Percentiles rank a stretch among this genome's conserved stretches.
These are phyloP conservation scores for Pichia paraexigua DNA, from an alignment of 805 yeast genomes.

Conservation along the genomic window DNA sequence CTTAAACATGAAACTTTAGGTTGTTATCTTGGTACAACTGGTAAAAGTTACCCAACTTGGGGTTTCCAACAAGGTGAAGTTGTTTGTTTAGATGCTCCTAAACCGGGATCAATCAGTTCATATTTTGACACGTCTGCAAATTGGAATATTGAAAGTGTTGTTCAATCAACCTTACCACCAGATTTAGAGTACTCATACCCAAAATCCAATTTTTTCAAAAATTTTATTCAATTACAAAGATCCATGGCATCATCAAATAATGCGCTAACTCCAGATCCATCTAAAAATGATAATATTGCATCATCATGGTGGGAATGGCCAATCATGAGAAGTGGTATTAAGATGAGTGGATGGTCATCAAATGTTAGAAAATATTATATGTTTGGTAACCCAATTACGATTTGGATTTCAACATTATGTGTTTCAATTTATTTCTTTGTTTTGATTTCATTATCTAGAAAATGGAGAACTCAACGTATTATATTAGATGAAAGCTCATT, in stretches of 20 bases:
- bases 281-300: slow-evolving; percentile 63
- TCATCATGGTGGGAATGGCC: slow-evolving; percentile 87
- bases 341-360: slow-evolving; percentile 70
- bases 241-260: slow-evolving; percentile 83
- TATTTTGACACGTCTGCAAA: slow-evolving; percentile 51
- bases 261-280: slow-evolving; percentile 70
- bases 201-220: slow-evolving; percentile 50
- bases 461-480: slow-evolving; percentile 48
- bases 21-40: slow-evolving; percentile 83
- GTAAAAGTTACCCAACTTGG: slow-evolving; percentile 83
- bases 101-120: slow-evolving; percentile 24
- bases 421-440: slow-evolving; percentile 33
- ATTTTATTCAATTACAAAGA: slow-evolving; percentile 62
- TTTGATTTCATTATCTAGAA: slow-evolving; percentile 31
- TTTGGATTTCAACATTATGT: slow-evolving; percentile 54
- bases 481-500: slow-evolving; percentile 25
- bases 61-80: slow-evolving; percentile 96
- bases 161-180: slow-evolving; percentile 36
- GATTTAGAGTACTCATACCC: slow-evolving; percentile 35
- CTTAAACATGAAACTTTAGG: slow-evolving; percentile 58
- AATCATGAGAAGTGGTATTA: slow-evolving; percentile 52
- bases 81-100: slow-evolving; percentile 50
- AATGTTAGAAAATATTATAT: slow-evolving; percentile 51
- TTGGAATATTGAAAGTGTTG: slow-evolving; percentile 77
- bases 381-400: slow-evolving; percentile 55